Conservation (phyloP, 371 early-diverging fungal genomes). For the Lichtheimia ramosa region DNA sequence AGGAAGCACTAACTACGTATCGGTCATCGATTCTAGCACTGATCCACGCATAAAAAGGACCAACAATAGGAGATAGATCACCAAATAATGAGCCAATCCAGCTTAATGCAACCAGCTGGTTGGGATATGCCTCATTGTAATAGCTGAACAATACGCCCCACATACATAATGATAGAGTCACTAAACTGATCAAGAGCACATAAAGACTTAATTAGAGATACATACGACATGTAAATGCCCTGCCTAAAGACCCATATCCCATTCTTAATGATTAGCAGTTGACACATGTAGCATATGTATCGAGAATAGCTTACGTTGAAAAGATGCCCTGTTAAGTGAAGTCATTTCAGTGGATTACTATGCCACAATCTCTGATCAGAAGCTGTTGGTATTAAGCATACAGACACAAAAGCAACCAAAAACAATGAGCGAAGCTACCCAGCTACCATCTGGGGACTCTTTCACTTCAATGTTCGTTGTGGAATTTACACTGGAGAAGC, state of each 20-base stretch:
- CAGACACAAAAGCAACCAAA: constrained; percentile 47
- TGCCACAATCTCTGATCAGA: too few relatives aligned
- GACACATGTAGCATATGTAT: background rate
- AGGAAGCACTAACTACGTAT: constrained; percentile 5
- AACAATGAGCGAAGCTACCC: constrained; percentile 39
- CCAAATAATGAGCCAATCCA: constrained; percentile 37
- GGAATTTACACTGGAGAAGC: too few relatives aligned
- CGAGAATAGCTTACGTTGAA: too few relatives aligned
- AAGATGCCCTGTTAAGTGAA: background rate
- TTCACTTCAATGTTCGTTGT: background rate
- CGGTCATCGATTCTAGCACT: constrained; percentile 28
- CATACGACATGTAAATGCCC: constrained; percentile 40
- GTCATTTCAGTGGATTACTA: too few relatives aligned
- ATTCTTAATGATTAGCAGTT: background rate
- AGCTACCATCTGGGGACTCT: constrained; percentile 32
- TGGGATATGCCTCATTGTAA: constrained; percentile 35
- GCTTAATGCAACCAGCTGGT: constrained; percentile 28
- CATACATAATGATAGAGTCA: constrained; percentile 12
- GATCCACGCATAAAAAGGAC: constrained; percentile 43
- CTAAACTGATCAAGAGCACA: background rate
- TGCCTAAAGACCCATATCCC: background rate
- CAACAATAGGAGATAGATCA: constrained; percentile 30
- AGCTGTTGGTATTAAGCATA: too few relatives aligned
- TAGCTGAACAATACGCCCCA: constrained; percentile 37
- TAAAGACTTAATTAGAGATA: background rate